These are phyloP conservation scores for Phragmites australis DNA, from an alignment of 176 grass and related monocot species.

Conservation along the genomic window DNA sequence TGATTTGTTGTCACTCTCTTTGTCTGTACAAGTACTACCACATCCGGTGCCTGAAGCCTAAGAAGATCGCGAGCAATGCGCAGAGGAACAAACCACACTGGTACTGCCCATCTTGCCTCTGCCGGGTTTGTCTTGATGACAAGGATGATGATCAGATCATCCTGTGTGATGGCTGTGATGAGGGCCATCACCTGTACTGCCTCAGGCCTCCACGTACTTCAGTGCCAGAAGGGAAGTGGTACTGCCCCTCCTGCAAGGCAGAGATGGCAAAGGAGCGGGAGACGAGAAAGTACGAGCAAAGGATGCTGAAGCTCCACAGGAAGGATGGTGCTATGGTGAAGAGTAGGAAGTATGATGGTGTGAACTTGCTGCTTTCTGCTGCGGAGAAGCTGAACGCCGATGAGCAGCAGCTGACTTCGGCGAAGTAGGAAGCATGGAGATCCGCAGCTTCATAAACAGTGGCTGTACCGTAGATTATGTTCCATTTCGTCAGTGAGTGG, in stretches of 20 bases:
- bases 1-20: conserved; percentile 60
- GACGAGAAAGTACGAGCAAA: conserved; percentile 28
- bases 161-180: conserved; percentile 67
- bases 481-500: neutral
- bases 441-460: too few species aligned
- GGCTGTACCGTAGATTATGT: too few species aligned
- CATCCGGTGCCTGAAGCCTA: conserved; percentile 55
- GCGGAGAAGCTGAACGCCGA: conserved; percentile 28
- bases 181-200: conserved; percentile 61
- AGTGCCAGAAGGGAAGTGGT: conserved; percentile 51
- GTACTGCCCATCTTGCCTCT: conserved; percentile 93
- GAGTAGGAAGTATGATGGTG: neutral
- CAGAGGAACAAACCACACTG: conserved; percentile 46
- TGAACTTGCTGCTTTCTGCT: conserved; percentile 50
- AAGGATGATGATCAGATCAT: conserved; percentile 44
- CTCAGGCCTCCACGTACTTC: conserved; percentile 32
- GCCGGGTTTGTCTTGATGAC: conserved; percentile 34
- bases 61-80: conserved; percentile 52
- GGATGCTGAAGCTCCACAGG: conserved; percentile 30
- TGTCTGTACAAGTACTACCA: conserved; percentile 91
- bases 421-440: neutral
- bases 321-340: conserved; percentile 19
- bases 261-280: conserved; percentile 20
- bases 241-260: conserved; percentile 48
- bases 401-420: neutral